Base-by-base conservation (phyloP, 139 green algal genomes). In the Micractinium sp. region DNA sequence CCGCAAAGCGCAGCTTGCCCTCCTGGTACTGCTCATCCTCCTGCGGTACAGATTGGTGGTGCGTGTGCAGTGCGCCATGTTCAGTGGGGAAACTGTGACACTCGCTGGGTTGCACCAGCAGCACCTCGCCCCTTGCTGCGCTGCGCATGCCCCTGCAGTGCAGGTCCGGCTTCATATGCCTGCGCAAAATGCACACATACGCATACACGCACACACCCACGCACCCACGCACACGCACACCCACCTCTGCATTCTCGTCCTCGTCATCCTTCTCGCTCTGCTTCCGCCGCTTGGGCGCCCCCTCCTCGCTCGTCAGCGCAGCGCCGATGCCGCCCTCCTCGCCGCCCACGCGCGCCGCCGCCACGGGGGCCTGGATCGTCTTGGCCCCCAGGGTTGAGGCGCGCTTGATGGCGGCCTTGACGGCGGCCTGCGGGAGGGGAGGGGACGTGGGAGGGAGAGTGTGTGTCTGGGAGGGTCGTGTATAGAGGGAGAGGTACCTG, bases 11-110 rank as follows among this genome's bases (percentile, higher is more conserved):
- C 77, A 96, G 90, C 94, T 97, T 97, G 81, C 95, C 96, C 84
- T 97, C 96, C 29, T 87, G 56, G 39, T 94, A 89, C 82, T 97
- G 95, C 85, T 96, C 94, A n/a, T 97, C 89, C 67, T 93, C 92
- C 90, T 96, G 85, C 85, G 63, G 75, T 25, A 38, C 20, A 33
- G 66, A 12, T n/a, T 18, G 14, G n/a, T 27, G 35, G 61, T 66
- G 33, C 79, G 60, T n/a, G 76, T 19, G 35, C 76, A 61, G 4
- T 25, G 76, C 3, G 73, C 31, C 36, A 83, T 29, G 36, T 33
- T 27, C 77, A 39, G 47, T 56, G 9, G 9, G 7, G 9, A 56
- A 56, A 56, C 47, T 9, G 9, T 9, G 9, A 56, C 9, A 56
- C 5, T 9, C 5, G 7, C 47, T 56, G 5, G 9, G 47, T 56